These are phyloP conservation scores for Tylopilus vinaceipallidus DNA, from an alignment of 768 basidiomycete species.

Conservation along the genomic window DNA sequence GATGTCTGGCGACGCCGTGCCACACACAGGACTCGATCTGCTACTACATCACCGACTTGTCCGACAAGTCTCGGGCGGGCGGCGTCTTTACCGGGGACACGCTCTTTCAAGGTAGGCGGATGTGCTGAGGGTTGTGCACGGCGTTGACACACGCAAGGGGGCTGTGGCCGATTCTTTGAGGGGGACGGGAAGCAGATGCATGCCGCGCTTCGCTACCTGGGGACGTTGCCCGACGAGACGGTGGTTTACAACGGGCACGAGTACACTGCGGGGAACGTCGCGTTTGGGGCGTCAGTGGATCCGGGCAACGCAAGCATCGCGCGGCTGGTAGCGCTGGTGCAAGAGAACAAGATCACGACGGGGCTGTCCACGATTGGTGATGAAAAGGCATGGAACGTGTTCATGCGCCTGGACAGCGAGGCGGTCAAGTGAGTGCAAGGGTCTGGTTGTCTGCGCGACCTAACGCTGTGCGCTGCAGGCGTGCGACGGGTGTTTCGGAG, in stretches of 20 bases:
- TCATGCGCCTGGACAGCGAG: slow-evolving; percentile 74
- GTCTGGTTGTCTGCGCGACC: not conserved
- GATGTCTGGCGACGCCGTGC: slow-evolving; percentile 86
- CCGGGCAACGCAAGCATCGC: slow-evolving; percentile 61
- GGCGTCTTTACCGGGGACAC: slow-evolving; percentile 95
- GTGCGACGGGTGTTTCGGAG: slow-evolving; percentile 40
- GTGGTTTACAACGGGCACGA: slow-evolving; percentile 90
- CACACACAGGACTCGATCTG: slow-evolving; percentile 98
- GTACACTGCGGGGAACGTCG: slow-evolving; percentile 74
- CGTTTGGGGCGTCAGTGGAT: slow-evolving; percentile 66
- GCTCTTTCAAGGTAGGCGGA: slow-evolving; percentile 55
- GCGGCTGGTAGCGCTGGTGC: slow-evolving; percentile 56
- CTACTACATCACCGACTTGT: slow-evolving; percentile 64
- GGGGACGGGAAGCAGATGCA: slow-evolving; percentile 81
- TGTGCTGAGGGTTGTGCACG: not conserved
- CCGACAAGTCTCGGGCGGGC: slow-evolving; percentile 51
- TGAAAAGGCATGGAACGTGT: slow-evolving; percentile 94
- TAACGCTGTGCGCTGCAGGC: slow-evolving; percentile 37
- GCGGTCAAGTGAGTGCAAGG: slow-evolving; percentile 56
- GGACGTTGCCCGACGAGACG: slow-evolving; percentile 73
- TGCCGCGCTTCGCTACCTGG: slow-evolving; percentile 63
- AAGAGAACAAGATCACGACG: slow-evolving; percentile 61
- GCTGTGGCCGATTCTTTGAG: slow-evolving; percentile 95
- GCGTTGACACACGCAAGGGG: slow-evolving; percentile 43
- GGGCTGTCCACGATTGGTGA: slow-evolving; percentile 89